Conservation (phyloP, 306 rosid species). For the Malus fusca region DNA sequence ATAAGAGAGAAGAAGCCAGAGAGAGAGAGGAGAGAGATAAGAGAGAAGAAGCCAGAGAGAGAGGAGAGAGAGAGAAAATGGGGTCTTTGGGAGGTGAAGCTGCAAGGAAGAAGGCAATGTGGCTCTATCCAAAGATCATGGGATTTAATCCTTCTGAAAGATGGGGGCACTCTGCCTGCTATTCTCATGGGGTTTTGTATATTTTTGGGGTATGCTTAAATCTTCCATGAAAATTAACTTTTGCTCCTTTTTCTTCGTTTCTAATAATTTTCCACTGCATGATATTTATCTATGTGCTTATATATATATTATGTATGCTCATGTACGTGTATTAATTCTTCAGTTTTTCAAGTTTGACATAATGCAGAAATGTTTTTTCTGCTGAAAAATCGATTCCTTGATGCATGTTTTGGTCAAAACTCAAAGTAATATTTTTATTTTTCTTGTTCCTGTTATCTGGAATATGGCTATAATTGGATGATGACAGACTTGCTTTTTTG, state of each 20-base stretch:
- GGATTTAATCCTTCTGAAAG: slow-evolving; percentile 80
- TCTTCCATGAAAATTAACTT: background rate
- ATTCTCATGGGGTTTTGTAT: slow-evolving; percentile 55
- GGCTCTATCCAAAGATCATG: slow-evolving; percentile 83
- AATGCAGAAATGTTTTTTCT: slow-evolving; percentile 7
- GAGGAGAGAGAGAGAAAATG: slow-evolving; percentile 23
- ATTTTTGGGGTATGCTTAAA: slow-evolving; percentile 78
- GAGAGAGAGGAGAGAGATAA: background rate
- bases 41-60: background rate
- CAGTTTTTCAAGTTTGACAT: slow-evolving; percentile 14
- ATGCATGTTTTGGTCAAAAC: slow-evolving; percentile 7
- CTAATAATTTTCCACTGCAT: background rate
- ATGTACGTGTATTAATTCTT: background rate
- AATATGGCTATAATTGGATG: slow-evolving; percentile 39
- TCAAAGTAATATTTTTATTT: background rate
- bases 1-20: background rate
- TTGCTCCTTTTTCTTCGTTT: background rate
- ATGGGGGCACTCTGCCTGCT: slow-evolving; percentile 99
- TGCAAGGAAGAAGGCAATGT: slow-evolving; percentile 80
- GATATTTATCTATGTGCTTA: background rate
- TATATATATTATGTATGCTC: background rate
- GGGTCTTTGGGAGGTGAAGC: slow-evolving; percentile 51
- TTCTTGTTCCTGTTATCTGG: background rate
- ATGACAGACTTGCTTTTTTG: slow-evolving; percentile 45
- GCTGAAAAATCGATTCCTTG: background rate